Evolutionary conservation across 2,329 filamentous ascomycete genomes (phyloP).

Genomic region (Hirsutella rhossiliensis): DNA sequence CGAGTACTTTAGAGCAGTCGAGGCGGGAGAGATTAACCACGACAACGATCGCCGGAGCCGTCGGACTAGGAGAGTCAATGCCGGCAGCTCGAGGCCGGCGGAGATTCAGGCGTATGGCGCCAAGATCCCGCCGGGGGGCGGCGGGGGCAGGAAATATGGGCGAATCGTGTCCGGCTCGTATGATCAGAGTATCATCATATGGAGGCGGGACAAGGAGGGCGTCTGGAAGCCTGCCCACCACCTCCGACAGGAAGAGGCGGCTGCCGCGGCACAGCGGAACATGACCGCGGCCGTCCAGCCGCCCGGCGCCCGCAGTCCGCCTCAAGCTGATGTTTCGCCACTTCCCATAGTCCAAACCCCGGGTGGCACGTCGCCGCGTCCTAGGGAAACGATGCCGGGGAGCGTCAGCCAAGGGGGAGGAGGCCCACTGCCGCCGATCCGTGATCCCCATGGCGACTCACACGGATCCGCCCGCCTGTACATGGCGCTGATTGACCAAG

Average conservation of each 20-base stretch:
- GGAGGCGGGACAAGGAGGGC: constrained; percentile 76
- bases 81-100: constrained; percentile 62
- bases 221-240: constrained; percentile 71
- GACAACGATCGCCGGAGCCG: constrained; percentile 18
- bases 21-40: constrained; percentile 34
- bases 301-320: not conserved
- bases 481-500: constrained; percentile 38
- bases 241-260: constrained; percentile 62
- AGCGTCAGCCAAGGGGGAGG: not conserved
- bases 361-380: not conserved
- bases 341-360: not conserved
- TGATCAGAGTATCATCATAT: constrained; percentile 90
- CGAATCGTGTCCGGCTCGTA: constrained; percentile 97
- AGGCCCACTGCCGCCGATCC: not conserved
- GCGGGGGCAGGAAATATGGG: constrained; percentile 77
- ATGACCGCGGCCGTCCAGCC: constrained; percentile 3
- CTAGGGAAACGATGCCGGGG: not conserved
- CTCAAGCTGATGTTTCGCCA: not conserved
- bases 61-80: constrained; percentile 40
- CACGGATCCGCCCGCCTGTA: constrained; percentile 25
- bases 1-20: constrained; percentile 53
- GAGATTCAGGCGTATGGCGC: constrained; percentile 73
- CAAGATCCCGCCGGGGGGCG: constrained; percentile 80
- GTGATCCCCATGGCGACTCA: constrained; percentile 2
- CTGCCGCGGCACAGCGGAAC: constrained; percentile 32